These are phyloP conservation scores for Lentinula aciculospora DNA, from an alignment of 768 basidiomycete species.

Conservation along the genomic window DNA sequence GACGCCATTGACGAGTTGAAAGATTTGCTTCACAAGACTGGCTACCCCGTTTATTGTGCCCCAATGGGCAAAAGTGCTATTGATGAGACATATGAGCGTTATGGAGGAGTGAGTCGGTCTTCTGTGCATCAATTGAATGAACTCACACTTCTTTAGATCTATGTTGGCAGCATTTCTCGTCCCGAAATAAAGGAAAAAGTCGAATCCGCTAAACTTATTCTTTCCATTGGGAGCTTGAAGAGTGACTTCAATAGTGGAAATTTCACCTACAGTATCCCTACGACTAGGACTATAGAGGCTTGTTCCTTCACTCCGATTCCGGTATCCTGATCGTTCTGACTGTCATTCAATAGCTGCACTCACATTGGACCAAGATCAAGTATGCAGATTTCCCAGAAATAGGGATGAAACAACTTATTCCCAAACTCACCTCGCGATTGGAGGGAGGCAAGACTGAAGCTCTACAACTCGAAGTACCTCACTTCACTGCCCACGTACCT, in stretches of 20 bases:
- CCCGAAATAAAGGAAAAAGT: slow-evolving; percentile 66
- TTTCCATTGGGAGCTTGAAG: slow-evolving; percentile 67
- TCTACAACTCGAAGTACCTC: slow-evolving; percentile 39
- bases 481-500: slow-evolving; percentile 38
- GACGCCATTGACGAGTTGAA: slow-evolving; percentile 56
- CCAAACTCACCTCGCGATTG: slow-evolving; percentile 57
- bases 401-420: slow-evolving; percentile 75
- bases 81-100: slow-evolving; percentile 64
- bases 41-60: slow-evolving; percentile 67
- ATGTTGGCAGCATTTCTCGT: slow-evolving; percentile 65
- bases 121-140: not conserved
- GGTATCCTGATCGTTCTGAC: not conserved
- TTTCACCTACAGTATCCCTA: slow-evolving; percentile 71
- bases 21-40: slow-evolving; percentile 58
- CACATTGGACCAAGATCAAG: slow-evolving; percentile 61
- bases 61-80: slow-evolving; percentile 82
- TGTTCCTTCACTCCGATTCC: not conserved
- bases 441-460: slow-evolving; percentile 34
- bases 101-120: slow-evolving; percentile 63
- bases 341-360: slow-evolving; percentile 54
- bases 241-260: slow-evolving; percentile 88
- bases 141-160: slow-evolving; percentile 42
- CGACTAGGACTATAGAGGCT: slow-evolving; percentile 59
- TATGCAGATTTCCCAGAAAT: slow-evolving; percentile 59
- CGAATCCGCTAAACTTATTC: slow-evolving; percentile 67